Evolutionary conservation across 2,329 filamentous ascomycete species (phyloP), one percentile per base, ranked within the genome.

Genomic region (Microsporum canis): DNA sequence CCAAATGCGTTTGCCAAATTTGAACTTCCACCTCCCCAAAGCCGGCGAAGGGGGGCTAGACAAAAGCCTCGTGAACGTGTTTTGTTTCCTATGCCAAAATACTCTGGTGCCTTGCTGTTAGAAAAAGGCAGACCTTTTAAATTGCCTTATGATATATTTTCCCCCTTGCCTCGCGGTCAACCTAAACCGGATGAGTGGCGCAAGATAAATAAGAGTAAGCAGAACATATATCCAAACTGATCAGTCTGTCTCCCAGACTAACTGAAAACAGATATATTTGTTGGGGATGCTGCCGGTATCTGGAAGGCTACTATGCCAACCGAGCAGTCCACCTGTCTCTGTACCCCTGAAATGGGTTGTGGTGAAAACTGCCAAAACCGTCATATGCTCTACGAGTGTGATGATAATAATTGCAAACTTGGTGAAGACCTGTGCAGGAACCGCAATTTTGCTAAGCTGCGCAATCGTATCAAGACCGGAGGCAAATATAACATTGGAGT

Each of bases 331-430:
- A 83, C 84, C 70, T 95, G 91, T 70, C 85, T 90, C 62, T 95
- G 91, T 76, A 84, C 78, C 47, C 79, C 82, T 5, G 88, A 91
- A 59, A 84, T 87, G 60, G 91, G 90, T 39, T 97, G 94, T 69
- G 88, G 85, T 65, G 90, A 96, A 65, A 82, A 88, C 68, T 99
- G 94, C 75, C 88, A 96, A 71, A 99, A 99, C 73, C 82, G 91
- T 64, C 91, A 91, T 73, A 97, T 97, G 91, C 85, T 95, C 61
- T 97, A 96, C 73, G 94, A 99, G 76, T 99, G 94, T 72, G 90
- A 97, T 72, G 83, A 87, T 55, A 86, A 82, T 61, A 99, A 96
- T 72, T 99, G 94, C 78, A 88, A 86, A 62, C 78, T 92, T 14
- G 87, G 88, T 45, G 79, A 83, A n/a, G 81, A 84, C 23, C 71